Base-by-base conservation (phyloP, 176 grass and related monocot genomes). In the Thalia dealbata region DNA sequence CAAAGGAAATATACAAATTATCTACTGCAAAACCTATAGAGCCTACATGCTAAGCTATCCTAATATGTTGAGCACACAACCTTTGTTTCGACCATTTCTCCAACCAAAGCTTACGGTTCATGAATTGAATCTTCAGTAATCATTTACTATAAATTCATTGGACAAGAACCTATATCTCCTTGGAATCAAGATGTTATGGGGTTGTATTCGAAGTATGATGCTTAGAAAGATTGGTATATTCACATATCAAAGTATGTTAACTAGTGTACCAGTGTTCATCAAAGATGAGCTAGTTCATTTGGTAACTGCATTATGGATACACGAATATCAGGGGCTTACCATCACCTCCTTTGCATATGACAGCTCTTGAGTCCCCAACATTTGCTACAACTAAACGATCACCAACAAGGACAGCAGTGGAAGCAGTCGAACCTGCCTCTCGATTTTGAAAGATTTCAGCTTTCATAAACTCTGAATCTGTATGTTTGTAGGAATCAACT, bases 341-440 rank as follows among this genome's bases (percentile, higher is more conserved):
- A 23, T 70, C 41, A 25, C 67, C 67, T 70, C 67, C 67, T 2
- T 14, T 70, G 16, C 41, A 70, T 46, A 70, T 70, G 24, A 70
- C 43, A 48, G 44, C 67, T 46, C 42, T 46, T 1, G 67, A 70
- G 67, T 70, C 67, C 9, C 67, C 67, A 70, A 70, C 67, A 50
- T 70, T 70, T 70, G 67, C 67, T 48, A 70, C 67, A 24, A 70
- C 41, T 50, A 70, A 70, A 46, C 67, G 67, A 70, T 70, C 44
- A 48, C 67, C 67, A 70, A 70, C 67, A 50, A 70, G 67, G 13
- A 70, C 44, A 50, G 43, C 67, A 70, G 67, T 70, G 24, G 67
- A 70, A 70, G 67, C 67, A 70, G 67, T 70, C 0, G 67, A 70
- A 50, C 67, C 67, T 10, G 67, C 67, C 41, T 70, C 67, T 50